Evolutionary conservation across 2,329 filamentous ascomycete genomes (phyloP), one percentile per base, ranked within the genome.

Genomic region (Penicillium fuscoglaucum): DNA sequence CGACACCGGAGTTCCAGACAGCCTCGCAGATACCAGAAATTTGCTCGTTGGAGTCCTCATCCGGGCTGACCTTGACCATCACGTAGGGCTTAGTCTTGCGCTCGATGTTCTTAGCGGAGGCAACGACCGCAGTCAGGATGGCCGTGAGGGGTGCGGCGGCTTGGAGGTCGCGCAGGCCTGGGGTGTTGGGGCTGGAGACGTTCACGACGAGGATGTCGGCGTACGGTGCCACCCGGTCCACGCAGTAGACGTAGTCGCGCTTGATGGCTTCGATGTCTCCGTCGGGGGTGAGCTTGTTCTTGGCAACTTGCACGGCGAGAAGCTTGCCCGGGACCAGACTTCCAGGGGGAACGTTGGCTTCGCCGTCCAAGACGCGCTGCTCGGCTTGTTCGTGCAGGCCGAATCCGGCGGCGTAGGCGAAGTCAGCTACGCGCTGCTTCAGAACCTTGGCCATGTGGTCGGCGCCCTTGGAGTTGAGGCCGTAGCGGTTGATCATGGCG

Each of bases 121-220:
- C 81, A 1, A 98, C 93, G 0, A 98, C 93, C 0, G 90, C 90
- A 10, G 82, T 84, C 41, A 99, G 79, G 47, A 99, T 88, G 43
- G 85, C 81, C 2, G 91, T 93, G 57, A 99, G 79, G 1, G 93
- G 93, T 64, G 90, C 91, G 0, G 88, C 85, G 2, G 90, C 90
- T 77, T 99, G 95, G 39, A 99, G 80, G 56, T 91, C 89, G 26
- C 95, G 86, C 49, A 98, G 83, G 0, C 95, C 93, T 0, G 93
- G 93, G 0, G 93, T 98, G 78, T 99, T 99, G 26, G 95, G 95
- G 67, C 90, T 96, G 70, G 92, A 96, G 50, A 99, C 95, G 69
- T 99, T 99, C 70, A 99, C 95, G 8, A 98, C 93, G n/a, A 99
- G 79, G 37, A 99, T 89, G 70, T 99, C 95, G 12, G 95, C 92